Percentiles rank a stretch among this genome's conserved stretches.
Evolutionary conservation across 2,329 filamentous ascomycete species (phyloP).

Genomic region (Ceratocystis papillata): DNA sequence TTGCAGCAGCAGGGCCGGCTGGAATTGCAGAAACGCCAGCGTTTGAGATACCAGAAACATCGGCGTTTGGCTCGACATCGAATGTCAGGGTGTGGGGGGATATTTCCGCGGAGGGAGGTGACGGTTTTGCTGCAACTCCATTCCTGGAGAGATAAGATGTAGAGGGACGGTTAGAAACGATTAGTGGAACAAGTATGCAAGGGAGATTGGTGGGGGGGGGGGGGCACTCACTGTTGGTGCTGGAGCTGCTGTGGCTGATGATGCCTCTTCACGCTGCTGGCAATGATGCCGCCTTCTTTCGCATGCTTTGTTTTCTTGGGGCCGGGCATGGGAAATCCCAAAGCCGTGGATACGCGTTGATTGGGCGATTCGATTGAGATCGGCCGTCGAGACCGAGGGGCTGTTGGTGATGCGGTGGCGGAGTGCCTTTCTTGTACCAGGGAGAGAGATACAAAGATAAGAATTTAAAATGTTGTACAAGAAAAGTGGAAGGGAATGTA

Average conservation of each 20-base stretch:
- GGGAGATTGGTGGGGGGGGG: neutral
- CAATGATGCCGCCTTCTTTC: conserved; percentile 42
- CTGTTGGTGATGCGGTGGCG: neutral
- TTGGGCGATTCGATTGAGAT: neutral
- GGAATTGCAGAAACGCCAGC: neutral
- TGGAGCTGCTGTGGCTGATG: conserved; percentile 22
- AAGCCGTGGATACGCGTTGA: conserved; percentile 9
- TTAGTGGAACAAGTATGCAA: neutral
- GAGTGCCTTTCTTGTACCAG: neutral
- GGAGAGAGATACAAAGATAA: neutral
- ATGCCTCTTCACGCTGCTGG: conserved; percentile 44
- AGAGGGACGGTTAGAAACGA: neutral
- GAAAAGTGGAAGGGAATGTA: neutral
- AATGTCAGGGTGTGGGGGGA: conserved; percentile 3
- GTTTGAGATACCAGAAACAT: neutral
- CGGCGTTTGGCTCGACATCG: neutral
- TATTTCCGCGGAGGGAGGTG: conserved; percentile 4
- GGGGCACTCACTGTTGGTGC: neutral
- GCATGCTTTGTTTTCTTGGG: conserved; percentile 47
- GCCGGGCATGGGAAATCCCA: conserved; percentile 20
- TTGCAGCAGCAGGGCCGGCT: neutral
- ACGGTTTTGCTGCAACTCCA: conserved; percentile 34
- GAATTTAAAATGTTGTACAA: neutral
- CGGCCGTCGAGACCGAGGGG: neutral
- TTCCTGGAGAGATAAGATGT: conserved; percentile 28